Percentiles rank a stretch among this genome's conserved stretches.
phyloP scores from a whole-genome alignment of 768 basidiomycete species.

The Boletellus emodensis region DNA sequence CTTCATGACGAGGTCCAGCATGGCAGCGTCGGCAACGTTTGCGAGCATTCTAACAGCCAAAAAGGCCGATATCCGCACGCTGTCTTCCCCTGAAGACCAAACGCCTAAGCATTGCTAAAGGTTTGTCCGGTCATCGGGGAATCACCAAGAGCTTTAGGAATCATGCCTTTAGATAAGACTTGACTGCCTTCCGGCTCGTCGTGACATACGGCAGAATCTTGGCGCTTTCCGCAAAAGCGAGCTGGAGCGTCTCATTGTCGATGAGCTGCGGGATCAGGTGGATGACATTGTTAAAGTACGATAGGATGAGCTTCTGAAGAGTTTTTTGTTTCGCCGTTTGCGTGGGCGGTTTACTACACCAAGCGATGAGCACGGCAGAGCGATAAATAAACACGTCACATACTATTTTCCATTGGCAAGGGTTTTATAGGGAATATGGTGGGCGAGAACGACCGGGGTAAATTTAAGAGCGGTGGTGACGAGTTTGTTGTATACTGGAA shows the following conservation, averaged over 20 bases:
- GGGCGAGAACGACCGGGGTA: conserved; percentile 82
- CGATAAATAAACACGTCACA: conserved; percentile 25
- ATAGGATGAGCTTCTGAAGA: conserved; percentile 81
- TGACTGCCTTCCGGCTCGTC: conserved; percentile 78
- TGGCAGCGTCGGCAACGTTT: conserved; percentile 69
- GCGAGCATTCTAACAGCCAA: conserved; percentile 80
- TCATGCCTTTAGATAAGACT: conserved; percentile 81
- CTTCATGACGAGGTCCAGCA: conserved; percentile 84
- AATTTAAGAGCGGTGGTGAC: conserved; percentile 82
- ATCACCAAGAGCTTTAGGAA: not conserved
- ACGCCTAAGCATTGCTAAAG: conserved; percentile 72
- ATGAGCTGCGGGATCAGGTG: conserved; percentile 75
- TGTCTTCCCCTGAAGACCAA: conserved; percentile 82
- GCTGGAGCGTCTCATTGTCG: conserved; percentile 57
- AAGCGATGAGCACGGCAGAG: not conserved
- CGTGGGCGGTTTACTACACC: conserved; percentile 76
- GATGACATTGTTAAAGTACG: conserved; percentile 85
- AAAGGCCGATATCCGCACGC: conserved; percentile 80
- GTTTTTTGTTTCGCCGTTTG: conserved; percentile 79
- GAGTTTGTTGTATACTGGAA: conserved; percentile 89
- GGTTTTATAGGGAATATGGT: conserved; percentile 87
- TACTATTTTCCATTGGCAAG: conserved; percentile 83
- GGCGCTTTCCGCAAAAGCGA: conserved; percentile 78
- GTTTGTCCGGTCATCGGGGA: not conserved
- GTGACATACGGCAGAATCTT: conserved; percentile 89